Conservation (phyloP, 2,329 filamentous ascomycete genomes). For the Rhinocladiella mackenziei region DNA sequence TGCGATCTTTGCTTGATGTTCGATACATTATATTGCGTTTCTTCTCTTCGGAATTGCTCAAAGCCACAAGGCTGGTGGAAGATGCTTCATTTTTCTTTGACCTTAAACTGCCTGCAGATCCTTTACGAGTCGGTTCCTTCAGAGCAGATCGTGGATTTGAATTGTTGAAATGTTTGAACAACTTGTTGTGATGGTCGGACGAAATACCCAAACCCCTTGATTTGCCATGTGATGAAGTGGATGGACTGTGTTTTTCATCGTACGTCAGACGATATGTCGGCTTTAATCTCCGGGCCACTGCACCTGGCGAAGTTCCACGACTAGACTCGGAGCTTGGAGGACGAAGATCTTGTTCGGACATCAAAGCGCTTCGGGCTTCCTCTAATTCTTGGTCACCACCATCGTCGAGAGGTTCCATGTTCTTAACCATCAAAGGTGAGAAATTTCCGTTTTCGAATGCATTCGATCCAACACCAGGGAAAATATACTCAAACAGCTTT, state of each 20-base stretch:
- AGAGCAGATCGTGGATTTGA: conserved; percentile 17
- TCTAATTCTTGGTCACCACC: conserved; percentile 48
- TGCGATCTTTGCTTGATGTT: conserved; percentile 35
- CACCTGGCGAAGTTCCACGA: conserved; percentile 63
- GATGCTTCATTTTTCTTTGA: conserved; percentile 38
- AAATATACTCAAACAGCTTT: conserved; percentile 94
- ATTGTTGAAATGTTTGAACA: conserved; percentile 26
- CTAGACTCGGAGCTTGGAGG: conserved; percentile 40
- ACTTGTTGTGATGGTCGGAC: conserved; percentile 25
- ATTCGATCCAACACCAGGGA: conserved; percentile 70
- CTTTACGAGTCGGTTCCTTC: conserved; percentile 26
- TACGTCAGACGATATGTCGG: conserved; percentile 59
- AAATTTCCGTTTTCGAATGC: conserved; percentile 48
- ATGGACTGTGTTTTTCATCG: conserved; percentile 9
- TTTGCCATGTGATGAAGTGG: conserved; percentile 13
- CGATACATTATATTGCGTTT: conserved; percentile 40
- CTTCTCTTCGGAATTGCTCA: conserved; percentile 41
- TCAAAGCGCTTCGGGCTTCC: conserved; percentile 37
- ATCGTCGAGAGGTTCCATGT: conserved; percentile 48
- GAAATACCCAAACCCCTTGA: conserved; percentile 24
- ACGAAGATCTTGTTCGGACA: conserved; percentile 17
- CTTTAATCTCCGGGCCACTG: conserved; percentile 74
- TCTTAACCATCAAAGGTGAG: conserved; percentile 51
- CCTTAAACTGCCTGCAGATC: conserved; percentile 31
- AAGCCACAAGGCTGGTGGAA: conserved; percentile 19